These are phyloP conservation scores for Fusarium longipes DNA, from an alignment of 2,329 filamentous ascomycete genomes.

Conservation along the genomic window DNA sequence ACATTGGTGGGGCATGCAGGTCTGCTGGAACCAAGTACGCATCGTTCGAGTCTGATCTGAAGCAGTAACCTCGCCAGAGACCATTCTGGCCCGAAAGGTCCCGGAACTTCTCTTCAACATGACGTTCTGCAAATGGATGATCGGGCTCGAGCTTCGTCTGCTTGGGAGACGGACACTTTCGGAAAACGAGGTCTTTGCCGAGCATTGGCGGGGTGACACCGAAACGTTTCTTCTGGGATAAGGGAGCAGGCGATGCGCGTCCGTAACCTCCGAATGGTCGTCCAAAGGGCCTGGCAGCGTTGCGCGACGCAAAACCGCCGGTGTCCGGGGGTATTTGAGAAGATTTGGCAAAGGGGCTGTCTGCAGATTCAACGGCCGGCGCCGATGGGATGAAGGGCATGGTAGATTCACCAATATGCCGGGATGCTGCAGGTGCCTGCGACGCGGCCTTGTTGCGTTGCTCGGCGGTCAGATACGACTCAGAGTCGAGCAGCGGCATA, in stretches of 20 bases:
- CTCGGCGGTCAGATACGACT: constrained; percentile 38
- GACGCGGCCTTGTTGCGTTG: constrained; percentile 36
- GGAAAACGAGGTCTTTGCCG: constrained; percentile 82
- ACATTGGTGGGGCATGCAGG: constrained; percentile 60
- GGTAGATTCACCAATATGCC: constrained; percentile 42
- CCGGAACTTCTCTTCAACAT: constrained; percentile 62
- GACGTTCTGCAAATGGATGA: constrained; percentile 67
- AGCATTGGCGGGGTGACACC: constrained; percentile 85
- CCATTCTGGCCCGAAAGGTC: constrained; percentile 69
- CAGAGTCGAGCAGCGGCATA: constrained; percentile 42
- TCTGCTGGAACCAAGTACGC: constrained; percentile 56
- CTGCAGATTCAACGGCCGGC: constrained; percentile 34
- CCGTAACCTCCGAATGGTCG: constrained; percentile 49
- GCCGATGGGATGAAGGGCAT: constrained; percentile 43
- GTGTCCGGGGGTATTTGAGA: constrained; percentile 56
- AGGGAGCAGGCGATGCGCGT: constrained; percentile 49
- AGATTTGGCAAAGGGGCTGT: constrained; percentile 41
- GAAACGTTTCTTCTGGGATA: constrained; percentile 61
- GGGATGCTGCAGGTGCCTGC: constrained; percentile 34
- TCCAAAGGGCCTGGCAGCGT: constrained; percentile 52
- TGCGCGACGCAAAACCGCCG: constrained; percentile 50
- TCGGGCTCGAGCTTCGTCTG: constrained; percentile 85
- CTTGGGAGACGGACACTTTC: constrained; percentile 84
- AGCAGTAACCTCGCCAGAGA: constrained; percentile 83
- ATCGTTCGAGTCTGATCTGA: constrained; percentile 53